Evolutionary conservation across 306 rosid species (phyloP), one percentile per base, ranked within the genome.

Genomic region (Psophocarpus tetragonolobus): DNA sequence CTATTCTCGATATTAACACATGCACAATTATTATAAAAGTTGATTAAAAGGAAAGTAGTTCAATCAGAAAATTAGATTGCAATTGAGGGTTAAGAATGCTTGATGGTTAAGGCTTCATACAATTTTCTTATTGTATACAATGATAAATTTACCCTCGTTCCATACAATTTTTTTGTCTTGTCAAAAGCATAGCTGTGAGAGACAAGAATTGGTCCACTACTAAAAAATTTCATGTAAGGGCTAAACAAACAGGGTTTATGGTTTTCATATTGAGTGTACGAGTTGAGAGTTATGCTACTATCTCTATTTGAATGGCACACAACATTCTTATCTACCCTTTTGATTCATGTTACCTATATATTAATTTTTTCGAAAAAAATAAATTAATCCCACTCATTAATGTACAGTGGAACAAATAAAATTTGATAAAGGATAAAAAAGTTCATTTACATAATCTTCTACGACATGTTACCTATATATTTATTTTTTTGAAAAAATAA

Each of bases 351-450:
- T 54, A 14, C 33, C 17, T 38, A 53, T 29, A 30, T 42, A 20
- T 26, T 6, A 24, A 38, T 53, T 8, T 14, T 33, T 13, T 75
- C 1, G 1, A 11, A 53, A 18, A 18, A 39, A 1, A 12, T 67
- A 39, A 18, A 44, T 18, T 13, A 72, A 73, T 20, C 36, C 38
- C 15, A 51, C n/a, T 39, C 47, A 35, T 30, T 53, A 38, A 48
- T 36, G 11, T 60, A 51, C 17, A 0, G 32, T 50, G 74, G 41
- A 80, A 56, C 36, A 76, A 47, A 66, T 23, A 38, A 76, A 76
- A 18, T 53, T 12, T 35, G 3, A 33, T 38, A 8, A 69, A 48
- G 60, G 14, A 35, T 44, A 62, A 56, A 20, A 47, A 53, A 9
- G 18, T 30, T 21, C 0, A 51, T 32, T 12, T 68, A 18, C 45